A percentile compares a stretch with the other conserved stretches of the same genome.
phyloP scores from a whole-genome alignment of 2,329 filamentous ascomycete species.

The Aspergillus pseudoviridinutans region DNA sequence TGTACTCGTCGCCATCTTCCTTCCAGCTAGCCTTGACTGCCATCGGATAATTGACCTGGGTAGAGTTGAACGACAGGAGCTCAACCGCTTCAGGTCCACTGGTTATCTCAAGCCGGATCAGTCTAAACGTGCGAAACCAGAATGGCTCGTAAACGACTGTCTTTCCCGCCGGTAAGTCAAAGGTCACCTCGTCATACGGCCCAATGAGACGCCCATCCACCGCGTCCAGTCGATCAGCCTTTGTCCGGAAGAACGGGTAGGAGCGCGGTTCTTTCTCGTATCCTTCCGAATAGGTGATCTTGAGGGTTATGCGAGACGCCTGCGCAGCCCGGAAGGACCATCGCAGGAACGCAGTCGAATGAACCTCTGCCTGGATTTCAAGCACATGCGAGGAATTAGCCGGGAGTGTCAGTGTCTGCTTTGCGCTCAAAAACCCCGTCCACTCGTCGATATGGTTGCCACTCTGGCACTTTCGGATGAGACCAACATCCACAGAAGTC shows the following conservation, averaged over 20 bases:
- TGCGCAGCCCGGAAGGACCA: conserved; percentile 18
- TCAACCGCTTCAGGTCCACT: conserved; percentile 21
- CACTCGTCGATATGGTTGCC: conserved; percentile 1
- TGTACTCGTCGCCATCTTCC: conserved; percentile 9
- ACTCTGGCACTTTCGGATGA: conserved; percentile 21
- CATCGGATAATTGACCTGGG: conserved; percentile 38
- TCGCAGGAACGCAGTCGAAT: conserved; percentile 22
- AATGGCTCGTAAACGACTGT: conserved; percentile 34
- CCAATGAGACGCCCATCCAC: conserved; percentile 31
- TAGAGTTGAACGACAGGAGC: conserved; percentile 23
- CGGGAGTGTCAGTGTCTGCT: conserved; percentile 5
- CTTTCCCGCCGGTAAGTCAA: conserved; percentile 18
- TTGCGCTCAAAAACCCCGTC: conserved; percentile 5
- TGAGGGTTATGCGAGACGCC: conserved; percentile 17
- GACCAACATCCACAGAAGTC: conserved; percentile 15
- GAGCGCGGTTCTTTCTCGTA: conserved; percentile 31
- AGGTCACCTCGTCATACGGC: conserved; percentile 32
- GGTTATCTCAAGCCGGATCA: conserved; percentile 29
- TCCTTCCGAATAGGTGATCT: conserved; percentile 30
- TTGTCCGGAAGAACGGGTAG: conserved; percentile 40
- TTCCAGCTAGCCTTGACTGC: conserved; percentile 25
- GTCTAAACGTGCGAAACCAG: conserved; percentile 41
- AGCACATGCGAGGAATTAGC: conserved; percentile 13
- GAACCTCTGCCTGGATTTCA: conserved; percentile 20
- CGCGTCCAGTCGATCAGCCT: conserved; percentile 35